Evolutionary conservation across 148 eudicot genomes (phyloP).

Genomic region (Camellia japonica): DNA sequence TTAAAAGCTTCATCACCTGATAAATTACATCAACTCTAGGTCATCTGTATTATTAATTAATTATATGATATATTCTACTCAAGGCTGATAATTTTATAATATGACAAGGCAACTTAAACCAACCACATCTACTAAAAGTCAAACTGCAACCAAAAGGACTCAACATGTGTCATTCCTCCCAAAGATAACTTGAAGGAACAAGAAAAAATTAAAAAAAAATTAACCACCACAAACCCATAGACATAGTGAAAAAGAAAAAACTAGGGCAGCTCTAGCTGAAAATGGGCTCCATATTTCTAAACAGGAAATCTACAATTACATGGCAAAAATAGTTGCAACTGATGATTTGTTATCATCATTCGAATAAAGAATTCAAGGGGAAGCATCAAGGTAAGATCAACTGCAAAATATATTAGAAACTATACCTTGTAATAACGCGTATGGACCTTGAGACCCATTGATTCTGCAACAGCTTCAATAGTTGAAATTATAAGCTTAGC

Average conservation of each 20-base stretch:
- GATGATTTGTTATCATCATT: not conserved
- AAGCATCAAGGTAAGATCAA: not conserved
- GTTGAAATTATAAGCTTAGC: constrained; percentile 68
- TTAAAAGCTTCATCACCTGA: not conserved
- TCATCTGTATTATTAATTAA: not conserved
- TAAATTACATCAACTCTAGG: not conserved
- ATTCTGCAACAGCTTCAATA: constrained; percentile 65
- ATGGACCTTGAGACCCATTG: constrained; percentile 85
- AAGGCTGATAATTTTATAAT: not conserved
- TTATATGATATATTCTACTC: not conserved
- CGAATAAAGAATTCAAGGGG: not conserved
- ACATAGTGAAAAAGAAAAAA: not conserved
- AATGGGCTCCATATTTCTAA: not conserved
- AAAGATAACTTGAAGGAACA: not conserved
- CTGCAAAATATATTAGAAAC: not conserved
- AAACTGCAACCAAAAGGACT: not conserved
- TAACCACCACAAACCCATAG: not conserved
- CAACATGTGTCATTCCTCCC: not conserved
- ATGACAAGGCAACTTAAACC: not conserved
- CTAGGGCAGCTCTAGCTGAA: not conserved
- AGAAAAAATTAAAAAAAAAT: not conserved
- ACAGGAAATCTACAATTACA: not conserved
- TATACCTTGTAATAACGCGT: constrained; percentile 74
- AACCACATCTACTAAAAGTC: not conserved
- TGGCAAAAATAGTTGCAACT: not conserved